Evolutionary conservation across 352 stramenopile genomes (phyloP), one percentile per base, ranked within the genome.

Genomic region (Aphanomyces cochlioides): DNA sequence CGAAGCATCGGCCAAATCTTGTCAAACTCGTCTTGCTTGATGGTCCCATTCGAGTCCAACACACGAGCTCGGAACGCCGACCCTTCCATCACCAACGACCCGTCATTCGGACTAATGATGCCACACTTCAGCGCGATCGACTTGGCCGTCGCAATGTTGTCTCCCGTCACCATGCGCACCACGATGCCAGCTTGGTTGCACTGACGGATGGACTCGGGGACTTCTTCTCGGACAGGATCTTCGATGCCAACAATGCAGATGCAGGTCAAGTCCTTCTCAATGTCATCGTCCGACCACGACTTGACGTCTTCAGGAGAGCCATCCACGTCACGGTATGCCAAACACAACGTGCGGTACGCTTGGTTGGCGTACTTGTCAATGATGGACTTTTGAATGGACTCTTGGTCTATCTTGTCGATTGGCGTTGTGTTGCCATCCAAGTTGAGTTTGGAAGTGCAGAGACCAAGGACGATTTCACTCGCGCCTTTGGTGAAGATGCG

Each of bases 301-400:
- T 73, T 58, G 19, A 73, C 54, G 4, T 68, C 72, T 38, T 86
- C 72, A 43, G 73, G 68, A 15, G 66, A 71, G n/a, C 73, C 68
- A 17, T 85, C 76, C 45, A 93, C 74, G 56, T 93, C 81, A 50
- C 83, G 85, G 75, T 97, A 87, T 12, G 85, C 81, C 47, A 95
- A 74, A 34, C 87, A 93, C 56, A 95, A 68, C 63, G 83, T 96
- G 41, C 90, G 90, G 45, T 87, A 92, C 53, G 61, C 87, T 74
- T 82, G 77, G 5, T 72, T 73, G 45, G 87, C 82, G 72, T 92
- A 94, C 67, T 91, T 82, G 64, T 89, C 64, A 79, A 98, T 96
- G 63, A 86, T 75, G 15, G 75, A 54, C n/a, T n/a, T n/a, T n/a
- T n/a, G n/a, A n/a, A n/a, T n/a, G n/a, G n/a, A n/a, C n/a, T n/a